Conservation (phyloP, 2,329 filamentous ascomycete species). For the Eutypella sp. region DNA sequence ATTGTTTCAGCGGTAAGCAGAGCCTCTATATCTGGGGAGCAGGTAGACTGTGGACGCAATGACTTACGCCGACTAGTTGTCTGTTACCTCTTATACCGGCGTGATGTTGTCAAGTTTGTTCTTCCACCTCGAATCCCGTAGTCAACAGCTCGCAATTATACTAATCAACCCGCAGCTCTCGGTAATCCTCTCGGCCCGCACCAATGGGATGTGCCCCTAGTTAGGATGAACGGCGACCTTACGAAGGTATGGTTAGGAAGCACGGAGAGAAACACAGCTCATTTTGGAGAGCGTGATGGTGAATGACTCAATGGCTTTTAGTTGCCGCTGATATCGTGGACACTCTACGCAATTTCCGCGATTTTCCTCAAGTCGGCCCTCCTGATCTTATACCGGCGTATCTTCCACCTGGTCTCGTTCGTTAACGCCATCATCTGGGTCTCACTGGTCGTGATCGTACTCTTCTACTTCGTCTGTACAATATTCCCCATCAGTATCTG, state of each 20-base stretch:
- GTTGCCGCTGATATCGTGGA: no score
- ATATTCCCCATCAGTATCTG: no score
- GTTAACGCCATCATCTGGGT: conserved; percentile 12
- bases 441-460: conserved; percentile 9
- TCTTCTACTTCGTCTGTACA: conserved; percentile 11
- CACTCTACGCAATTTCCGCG: conserved; percentile 11
- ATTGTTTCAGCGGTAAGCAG: conserved; percentile 13
- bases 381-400: conserved; percentile 15
- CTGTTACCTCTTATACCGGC: conserved; percentile 11
- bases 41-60: no score
- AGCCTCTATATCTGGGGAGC: conserved; percentile 2
- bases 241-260: conserved; percentile 10
- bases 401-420: conserved; percentile 10
- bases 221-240: conserved; percentile 6
- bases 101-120: conserved; percentile 7
- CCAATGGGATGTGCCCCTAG: conserved; percentile 17
- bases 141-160: no score
- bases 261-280: no score
- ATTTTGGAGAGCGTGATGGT: no score
- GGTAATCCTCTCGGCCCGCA: conserved; percentile 11
- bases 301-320: no score
- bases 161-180: conserved; percentile 12
- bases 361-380: conserved; percentile 15
- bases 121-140: no score
- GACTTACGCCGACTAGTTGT: no score